phyloP scores from a whole-genome alignment of 768 basidiomycete species.

The Asterophora lycoperdoides region DNA sequence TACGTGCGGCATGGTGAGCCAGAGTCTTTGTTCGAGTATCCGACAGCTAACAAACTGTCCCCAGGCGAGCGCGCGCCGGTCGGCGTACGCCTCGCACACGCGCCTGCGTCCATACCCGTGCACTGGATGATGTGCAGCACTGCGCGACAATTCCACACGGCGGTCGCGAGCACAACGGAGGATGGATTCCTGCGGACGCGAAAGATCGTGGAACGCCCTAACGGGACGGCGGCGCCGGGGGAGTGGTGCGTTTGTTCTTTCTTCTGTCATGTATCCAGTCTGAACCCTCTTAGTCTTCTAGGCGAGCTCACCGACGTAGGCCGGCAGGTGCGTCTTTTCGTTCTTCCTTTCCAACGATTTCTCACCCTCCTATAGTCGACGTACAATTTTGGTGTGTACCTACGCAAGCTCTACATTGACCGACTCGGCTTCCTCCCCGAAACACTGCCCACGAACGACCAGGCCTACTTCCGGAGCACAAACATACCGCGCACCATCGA shows the following conservation, averaged over 20 bases:
- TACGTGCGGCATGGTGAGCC: conserved; percentile 69
- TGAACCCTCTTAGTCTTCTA: conserved; percentile 43
- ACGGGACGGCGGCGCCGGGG: conserved; percentile 51
- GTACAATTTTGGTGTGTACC: conserved; percentile 51
- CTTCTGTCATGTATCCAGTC: neutral
- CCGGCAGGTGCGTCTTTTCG: conserved; percentile 41
- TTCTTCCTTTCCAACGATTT: neutral
- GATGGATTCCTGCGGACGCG: conserved; percentile 34
- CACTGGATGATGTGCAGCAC: conserved; percentile 66
- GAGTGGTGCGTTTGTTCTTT: conserved; percentile 51
- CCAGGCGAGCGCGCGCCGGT: conserved; percentile 77
- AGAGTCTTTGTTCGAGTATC: neutral
- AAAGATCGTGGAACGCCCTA: conserved; percentile 50
- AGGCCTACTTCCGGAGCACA: conserved; percentile 68
- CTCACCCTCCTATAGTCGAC: conserved; percentile 47
- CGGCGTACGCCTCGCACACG: conserved; percentile 54
- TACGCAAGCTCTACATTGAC: conserved; percentile 65
- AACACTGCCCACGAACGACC: conserved; percentile 34
- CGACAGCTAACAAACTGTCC: too few species aligned
- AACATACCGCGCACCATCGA: conserved; percentile 77
- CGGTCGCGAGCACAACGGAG: conserved; percentile 31
- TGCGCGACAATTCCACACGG: conserved; percentile 45
- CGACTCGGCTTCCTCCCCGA: conserved; percentile 66
- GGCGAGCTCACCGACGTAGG: conserved; percentile 73
- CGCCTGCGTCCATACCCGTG: conserved; percentile 63